Base-by-base conservation (phyloP, 345 rosid genomes). In the Ceriops zippeliana region DNA sequence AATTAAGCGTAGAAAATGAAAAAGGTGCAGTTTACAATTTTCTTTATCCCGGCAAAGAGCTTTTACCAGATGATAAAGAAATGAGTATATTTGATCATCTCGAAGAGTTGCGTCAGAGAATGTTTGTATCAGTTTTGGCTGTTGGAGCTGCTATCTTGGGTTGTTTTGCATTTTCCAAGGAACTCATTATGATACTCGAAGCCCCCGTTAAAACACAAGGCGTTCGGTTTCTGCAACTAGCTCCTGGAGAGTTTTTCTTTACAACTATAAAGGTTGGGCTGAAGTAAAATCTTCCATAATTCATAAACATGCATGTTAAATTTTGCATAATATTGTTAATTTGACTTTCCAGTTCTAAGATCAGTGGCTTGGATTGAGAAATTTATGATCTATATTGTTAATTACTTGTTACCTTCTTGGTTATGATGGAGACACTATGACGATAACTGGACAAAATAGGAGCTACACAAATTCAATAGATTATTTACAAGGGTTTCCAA, bases 211-310 rank as follows among this genome's bases (percentile, higher is more conserved):
- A 91, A 81, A 28, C 76, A 1, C 90, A 95, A 70, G 99, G 99
- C 69, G 99, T 91, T 10, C 79, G 96, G 28, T 93, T 93, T 84
- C 82, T 93, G 69, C 98, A 93, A 78, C 85, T 93, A 30, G 97
- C 96, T 75, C 98, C 98, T 20, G 98, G 98, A 28, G 98, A 93
- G 70, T 91, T 93, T 81, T 93, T 93, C 91, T 93, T 93, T 74
- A 93, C 98, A 7, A 93, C 98, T 72, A 61, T 93, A 61, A 93
- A 91, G 98, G 97, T 93, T 34, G 42, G 81, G 26, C 61, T 59
- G n/a, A 70, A 52, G 61, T 27, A 37, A 51, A 5, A 49, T 46
- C 31, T 53, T 58, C 67, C 19, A 54, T 9, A 17, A 5, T 20
- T 65, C 21, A 5, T 61, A 56, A 54, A 63, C 13, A 32, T 72